Conservation (phyloP, 2,329 filamentous ascomycete genomes). For the Aspergillus novoparasiticus region DNA sequence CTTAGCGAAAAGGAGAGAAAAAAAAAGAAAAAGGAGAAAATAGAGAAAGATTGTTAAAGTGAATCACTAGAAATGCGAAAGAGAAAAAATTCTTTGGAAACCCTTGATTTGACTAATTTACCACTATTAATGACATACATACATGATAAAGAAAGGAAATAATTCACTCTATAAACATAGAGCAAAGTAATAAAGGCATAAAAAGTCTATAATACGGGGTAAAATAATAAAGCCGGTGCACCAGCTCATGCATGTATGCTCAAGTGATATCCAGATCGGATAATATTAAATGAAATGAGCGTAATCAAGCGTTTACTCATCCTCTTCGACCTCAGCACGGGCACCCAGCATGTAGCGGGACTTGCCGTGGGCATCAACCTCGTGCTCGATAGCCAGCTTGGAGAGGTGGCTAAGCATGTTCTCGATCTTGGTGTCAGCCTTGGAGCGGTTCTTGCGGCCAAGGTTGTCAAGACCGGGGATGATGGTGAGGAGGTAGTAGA, state of each 20-base stretch:
- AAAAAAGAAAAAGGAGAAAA: background rate
- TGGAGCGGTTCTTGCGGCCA: constrained; percentile 54
- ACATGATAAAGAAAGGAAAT: constrained; percentile 42
- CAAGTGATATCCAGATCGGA: constrained; percentile 40
- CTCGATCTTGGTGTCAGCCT: constrained; percentile 56
- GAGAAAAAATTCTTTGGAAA: constrained; percentile 19
- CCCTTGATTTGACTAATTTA: constrained; percentile 37
- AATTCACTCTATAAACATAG: constrained; percentile 35
- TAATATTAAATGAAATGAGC: constrained; percentile 25
- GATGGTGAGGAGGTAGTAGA: constrained; percentile 53
- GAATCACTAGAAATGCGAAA: background rate
- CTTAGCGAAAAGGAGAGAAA: background rate
- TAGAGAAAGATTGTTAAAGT: background rate
- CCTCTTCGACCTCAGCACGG: constrained; percentile 46
- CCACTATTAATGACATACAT: constrained; percentile 47
- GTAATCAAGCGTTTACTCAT: constrained; percentile 41
- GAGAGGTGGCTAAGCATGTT: constrained; percentile 55
- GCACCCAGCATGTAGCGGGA: constrained; percentile 47
- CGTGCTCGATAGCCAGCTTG: constrained; percentile 56
- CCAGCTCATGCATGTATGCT: constrained; percentile 35
- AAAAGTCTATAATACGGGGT: constrained; percentile 43
- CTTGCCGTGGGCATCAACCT: constrained; percentile 50
- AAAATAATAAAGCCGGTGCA: constrained; percentile 28
- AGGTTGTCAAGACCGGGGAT: constrained; percentile 53
- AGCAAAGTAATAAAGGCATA: constrained; percentile 35